phyloP scores from a whole-genome alignment of 139 green algal genomes.

The Ulvella scutata region DNA sequence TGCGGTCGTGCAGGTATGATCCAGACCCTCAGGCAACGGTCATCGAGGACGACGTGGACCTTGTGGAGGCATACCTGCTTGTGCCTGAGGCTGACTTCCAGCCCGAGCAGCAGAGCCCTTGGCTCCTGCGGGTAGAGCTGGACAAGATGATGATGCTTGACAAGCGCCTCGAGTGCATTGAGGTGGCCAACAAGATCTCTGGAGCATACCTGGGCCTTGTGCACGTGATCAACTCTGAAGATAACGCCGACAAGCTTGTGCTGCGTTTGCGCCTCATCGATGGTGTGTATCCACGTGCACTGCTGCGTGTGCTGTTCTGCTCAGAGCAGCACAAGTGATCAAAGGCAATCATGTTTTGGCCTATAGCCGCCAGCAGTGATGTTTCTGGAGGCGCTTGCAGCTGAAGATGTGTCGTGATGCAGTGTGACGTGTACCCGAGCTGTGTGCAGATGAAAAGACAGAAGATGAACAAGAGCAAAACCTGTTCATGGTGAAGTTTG shows the following conservation, averaged over 20 bases:
- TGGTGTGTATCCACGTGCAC: conserved; percentile 5
- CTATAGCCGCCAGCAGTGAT: conserved; percentile 5
- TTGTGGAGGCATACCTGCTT: conserved; percentile 72
- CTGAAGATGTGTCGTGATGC: conserved; percentile 11
- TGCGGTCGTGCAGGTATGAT: conserved; percentile 30
- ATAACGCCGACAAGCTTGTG: conserved; percentile 89
- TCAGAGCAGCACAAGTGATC: background rate
- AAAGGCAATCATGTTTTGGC: background rate
- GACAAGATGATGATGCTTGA: conserved; percentile 86
- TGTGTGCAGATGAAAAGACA: conserved; percentile 6
- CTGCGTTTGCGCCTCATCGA: conserved; percentile 63
- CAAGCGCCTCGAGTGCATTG: conserved; percentile 78
- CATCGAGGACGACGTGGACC: conserved; percentile 79
- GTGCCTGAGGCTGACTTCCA: conserved; percentile 70
- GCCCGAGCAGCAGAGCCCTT: conserved; percentile 64
- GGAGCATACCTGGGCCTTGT: conserved; percentile 81
- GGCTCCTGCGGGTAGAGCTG: conserved; percentile 92
- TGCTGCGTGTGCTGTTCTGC: background rate
- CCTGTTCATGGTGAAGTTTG: conserved; percentile 54
- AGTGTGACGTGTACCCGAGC: background rate
- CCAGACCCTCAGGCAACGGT: conserved; percentile 47
- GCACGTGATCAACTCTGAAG: conserved; percentile 86
- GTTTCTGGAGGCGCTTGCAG: background rate
- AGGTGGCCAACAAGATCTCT: background rate
- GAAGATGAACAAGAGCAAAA: conserved; percentile 26